Evolutionary conservation across 345 rosid species (phyloP).

Genomic region (Melaleuca quinquenervia): DNA sequence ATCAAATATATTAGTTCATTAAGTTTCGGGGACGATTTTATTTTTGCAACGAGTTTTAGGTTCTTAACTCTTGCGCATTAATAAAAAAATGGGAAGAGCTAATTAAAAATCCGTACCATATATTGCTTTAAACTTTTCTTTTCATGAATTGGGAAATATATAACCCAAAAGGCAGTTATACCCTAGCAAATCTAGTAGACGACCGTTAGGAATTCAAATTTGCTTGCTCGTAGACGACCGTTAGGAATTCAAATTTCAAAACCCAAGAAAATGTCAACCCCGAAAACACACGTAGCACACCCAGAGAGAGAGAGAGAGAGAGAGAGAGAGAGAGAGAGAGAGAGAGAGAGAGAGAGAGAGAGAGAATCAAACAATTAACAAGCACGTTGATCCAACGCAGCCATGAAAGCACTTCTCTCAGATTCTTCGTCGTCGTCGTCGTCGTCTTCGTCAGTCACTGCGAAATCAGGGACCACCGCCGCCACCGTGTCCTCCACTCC

Average conservation of each 20-base stretch:
- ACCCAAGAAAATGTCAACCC: neutral
- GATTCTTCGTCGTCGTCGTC: constrained; percentile 17
- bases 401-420: constrained; percentile 26
- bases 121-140: neutral
- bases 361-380: neutral
- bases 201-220: constrained; percentile 49
- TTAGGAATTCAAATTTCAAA: constrained; percentile 28
- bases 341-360: neutral
- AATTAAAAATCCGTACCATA: neutral
- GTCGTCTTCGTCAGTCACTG: constrained; percentile 5
- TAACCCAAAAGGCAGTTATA: neutral
- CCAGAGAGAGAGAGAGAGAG: neutral
- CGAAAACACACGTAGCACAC: neutral
- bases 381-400: neutral
- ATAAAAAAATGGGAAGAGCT: neutral
- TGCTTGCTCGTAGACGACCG: constrained; percentile 26
- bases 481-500: neutral
- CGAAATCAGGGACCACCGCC: constrained; percentile 16
- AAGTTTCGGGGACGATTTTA: neutral
- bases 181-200: neutral
- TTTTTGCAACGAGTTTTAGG: neutral
- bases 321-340: neutral
- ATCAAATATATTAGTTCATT: neutral
- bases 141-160: neutral
- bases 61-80: neutral